A percentile compares a stretch with the other conserved stretches of the same genome.
phyloP scores from a whole-genome alignment of 257 asterid species.

The Nicotiana sylvestris region DNA sequence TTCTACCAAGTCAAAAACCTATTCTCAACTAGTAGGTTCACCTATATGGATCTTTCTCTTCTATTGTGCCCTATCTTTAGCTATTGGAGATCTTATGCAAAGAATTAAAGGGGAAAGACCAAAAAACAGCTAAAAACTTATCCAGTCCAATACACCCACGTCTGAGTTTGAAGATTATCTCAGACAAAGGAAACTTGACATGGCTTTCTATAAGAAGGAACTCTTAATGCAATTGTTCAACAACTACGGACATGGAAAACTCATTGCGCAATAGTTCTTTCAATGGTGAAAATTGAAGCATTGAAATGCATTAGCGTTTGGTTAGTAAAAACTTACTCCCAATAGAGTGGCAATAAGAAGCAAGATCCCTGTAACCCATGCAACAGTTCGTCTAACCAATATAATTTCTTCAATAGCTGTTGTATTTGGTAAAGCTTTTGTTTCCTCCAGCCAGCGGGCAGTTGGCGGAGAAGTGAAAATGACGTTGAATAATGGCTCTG shows the following conservation, averaged over 20 bases:
- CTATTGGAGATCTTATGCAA: too few relatives aligned
- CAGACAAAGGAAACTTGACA: background rate
- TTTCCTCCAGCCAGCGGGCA: slow-evolving; percentile 69
- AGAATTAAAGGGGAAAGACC: too few relatives aligned
- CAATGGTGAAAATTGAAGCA: background rate
- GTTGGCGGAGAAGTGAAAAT: slow-evolving; percentile 48
- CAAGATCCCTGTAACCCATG: slow-evolving; percentile 90
- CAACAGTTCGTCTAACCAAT: slow-evolving; percentile 66
- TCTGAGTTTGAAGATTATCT: background rate
- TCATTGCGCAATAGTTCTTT: background rate
- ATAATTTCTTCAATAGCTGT: slow-evolving; percentile 39
- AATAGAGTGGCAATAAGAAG: slow-evolving; percentile 75
- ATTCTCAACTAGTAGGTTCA: too few relatives aligned
- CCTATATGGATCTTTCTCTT: too few relatives aligned
- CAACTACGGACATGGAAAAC: background rate
- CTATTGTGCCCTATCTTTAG: too few relatives aligned
- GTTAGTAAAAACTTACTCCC: slow-evolving; percentile 54
- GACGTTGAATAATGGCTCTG: slow-evolving; percentile 44
- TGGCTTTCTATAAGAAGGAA: background rate
- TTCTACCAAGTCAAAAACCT: too few relatives aligned
- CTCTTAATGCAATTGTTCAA: background rate
- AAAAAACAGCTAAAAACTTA: too few relatives aligned
- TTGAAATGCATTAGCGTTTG: background rate
- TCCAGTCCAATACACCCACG: background rate
- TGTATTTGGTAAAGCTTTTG: slow-evolving; percentile 16